Conservation (phyloP, 1,284 basidiomycete species). For the Ustilago tritici region DNA sequence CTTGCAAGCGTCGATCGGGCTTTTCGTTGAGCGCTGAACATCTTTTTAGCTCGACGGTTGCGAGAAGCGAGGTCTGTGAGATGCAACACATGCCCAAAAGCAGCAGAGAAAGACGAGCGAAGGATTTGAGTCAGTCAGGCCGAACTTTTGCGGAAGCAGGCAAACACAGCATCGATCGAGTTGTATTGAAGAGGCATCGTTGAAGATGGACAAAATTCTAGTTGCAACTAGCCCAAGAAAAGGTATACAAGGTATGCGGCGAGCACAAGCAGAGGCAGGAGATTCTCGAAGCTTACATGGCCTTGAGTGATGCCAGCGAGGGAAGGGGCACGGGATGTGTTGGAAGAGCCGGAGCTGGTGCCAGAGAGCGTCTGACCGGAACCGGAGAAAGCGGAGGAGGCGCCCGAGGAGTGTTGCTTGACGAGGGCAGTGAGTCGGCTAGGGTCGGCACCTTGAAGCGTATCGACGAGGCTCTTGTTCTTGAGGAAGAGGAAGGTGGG, state of each 20-base stretch:
- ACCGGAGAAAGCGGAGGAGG: constrained; percentile 46
- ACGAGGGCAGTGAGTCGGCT: constrained; percentile 54
- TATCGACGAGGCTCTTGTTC: constrained; percentile 68
- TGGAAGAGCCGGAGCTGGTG: constrained; percentile 33
- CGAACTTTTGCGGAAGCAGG: not conserved
- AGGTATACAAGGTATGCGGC: constrained; percentile 54
- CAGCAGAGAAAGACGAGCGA: constrained; percentile 8
- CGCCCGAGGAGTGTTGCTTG: constrained; percentile 56
- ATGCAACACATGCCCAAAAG: not conserved
- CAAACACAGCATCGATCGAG: constrained; percentile 15
- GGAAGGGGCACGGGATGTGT: constrained; percentile 20
- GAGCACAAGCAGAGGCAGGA: constrained; percentile 49
- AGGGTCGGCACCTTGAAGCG: constrained; percentile 63
- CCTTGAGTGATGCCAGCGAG: constrained; percentile 45
- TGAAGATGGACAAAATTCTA: constrained; percentile 9
- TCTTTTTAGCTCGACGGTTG: constrained; percentile 76
- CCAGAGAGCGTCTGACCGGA: constrained; percentile 51
- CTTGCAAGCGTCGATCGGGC: constrained; percentile 75
- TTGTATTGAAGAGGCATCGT: constrained; percentile 14
- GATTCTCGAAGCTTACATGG: constrained; percentile 57
- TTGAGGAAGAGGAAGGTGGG: constrained; percentile 73
- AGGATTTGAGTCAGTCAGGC: constrained; percentile 25
- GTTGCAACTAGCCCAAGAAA: constrained; percentile 28
- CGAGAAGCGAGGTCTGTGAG: constrained; percentile 74
- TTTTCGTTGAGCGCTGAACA: constrained; percentile 81